Percentiles rank a stretch among this genome's conserved stretches.
Evolutionary conservation across 345 rosid species (phyloP).

Genomic region (Lepidium africanum): DNA sequence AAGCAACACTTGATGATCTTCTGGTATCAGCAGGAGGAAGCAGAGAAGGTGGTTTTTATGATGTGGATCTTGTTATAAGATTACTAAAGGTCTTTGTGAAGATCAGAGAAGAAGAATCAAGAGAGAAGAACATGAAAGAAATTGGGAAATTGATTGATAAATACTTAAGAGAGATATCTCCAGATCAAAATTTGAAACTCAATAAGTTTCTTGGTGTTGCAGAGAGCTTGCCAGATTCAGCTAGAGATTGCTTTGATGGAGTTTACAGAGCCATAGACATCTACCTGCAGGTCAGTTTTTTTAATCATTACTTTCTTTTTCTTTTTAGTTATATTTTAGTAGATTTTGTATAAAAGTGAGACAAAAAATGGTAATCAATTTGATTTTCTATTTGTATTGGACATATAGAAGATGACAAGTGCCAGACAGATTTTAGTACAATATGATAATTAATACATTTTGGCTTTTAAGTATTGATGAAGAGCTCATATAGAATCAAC

Average conservation of each 20-base stretch:
- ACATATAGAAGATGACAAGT: conserved; percentile 14
- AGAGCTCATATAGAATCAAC: background rate
- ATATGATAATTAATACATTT: background rate
- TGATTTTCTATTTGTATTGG: background rate
- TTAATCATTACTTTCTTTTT: background rate
- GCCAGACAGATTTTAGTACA: background rate
- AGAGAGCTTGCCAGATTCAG: conserved; percentile 64
- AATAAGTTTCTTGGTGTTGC: conserved; percentile 61
- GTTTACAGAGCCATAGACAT: conserved; percentile 76
- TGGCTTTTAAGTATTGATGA: background rate
- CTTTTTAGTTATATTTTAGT: background rate
- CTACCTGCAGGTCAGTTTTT: conserved; percentile 50
- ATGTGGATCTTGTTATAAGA: conserved; percentile 57
- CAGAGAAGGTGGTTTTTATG: conserved; percentile 30
- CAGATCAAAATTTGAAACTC: conserved; percentile 55
- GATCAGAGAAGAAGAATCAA: conserved; percentile 16
- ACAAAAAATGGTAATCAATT: background rate
- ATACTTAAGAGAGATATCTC: conserved; percentile 66
- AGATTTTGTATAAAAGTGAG: conserved; percentile 1
- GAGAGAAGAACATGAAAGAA: conserved; percentile 28
- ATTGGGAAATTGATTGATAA: conserved; percentile 51
- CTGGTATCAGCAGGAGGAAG: conserved; percentile 39
- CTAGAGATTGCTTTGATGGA: conserved; percentile 67
- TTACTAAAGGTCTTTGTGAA: conserved; percentile 43
- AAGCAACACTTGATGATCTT: conserved; percentile 73